phyloP scores from a whole-genome alignment of 2,329 filamentous ascomycete genomes.

The Fusarium sp. region DNA sequence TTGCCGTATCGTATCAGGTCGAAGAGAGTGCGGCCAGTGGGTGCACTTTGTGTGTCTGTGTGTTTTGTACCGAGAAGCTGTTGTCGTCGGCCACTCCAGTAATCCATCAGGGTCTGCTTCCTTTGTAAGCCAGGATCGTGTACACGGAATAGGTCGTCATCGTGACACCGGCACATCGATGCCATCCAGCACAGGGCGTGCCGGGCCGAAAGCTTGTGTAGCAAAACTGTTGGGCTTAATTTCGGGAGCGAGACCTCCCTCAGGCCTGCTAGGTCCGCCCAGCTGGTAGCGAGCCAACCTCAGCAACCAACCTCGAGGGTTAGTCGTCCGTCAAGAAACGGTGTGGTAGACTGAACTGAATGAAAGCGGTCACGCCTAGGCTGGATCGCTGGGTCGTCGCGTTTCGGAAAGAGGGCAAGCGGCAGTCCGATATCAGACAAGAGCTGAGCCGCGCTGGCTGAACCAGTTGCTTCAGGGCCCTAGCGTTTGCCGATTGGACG shows the following conservation, averaged over 20 bases:
- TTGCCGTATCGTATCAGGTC: slow-evolving; percentile 28
- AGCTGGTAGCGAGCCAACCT: neutral
- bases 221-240: neutral
- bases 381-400: neutral
- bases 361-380: neutral
- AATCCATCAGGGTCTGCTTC: slow-evolving; percentile 1
- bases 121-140: neutral
- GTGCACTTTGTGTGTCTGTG: slow-evolving; percentile 1
- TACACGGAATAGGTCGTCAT: slow-evolving; percentile 6
- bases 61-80: neutral
- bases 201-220: slow-evolving; percentile 9
- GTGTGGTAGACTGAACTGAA: neutral
- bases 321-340: neutral
- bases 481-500: slow-evolving; percentile 19
- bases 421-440: neutral
- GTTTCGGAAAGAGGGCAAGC: slow-evolving; percentile 5
- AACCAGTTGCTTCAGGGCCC: neutral
- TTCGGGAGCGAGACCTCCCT: neutral
- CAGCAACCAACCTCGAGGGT: neutral
- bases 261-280: neutral
- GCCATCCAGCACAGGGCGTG: neutral
- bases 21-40: neutral
- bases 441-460: neutral
- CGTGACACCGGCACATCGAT: slow-evolving; percentile 4
- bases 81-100: neutral